These are phyloP conservation scores for Populus pruinosa DNA, from an alignment of 345 rosid species.

Conservation along the genomic window DNA sequence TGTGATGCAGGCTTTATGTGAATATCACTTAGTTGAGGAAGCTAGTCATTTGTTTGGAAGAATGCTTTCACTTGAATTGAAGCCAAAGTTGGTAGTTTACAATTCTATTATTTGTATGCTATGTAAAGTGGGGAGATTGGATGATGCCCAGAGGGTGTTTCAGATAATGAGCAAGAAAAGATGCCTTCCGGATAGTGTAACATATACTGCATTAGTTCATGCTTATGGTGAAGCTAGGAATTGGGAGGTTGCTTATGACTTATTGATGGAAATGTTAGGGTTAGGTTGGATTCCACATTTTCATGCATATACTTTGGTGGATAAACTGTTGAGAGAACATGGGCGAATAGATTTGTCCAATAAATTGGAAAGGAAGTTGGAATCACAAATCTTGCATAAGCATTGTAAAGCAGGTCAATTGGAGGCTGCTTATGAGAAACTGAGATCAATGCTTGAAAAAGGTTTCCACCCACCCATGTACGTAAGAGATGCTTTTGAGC, in stretches of 20 bases:
- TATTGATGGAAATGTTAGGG: slow-evolving; percentile 28
- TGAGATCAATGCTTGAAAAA: slow-evolving; percentile 22
- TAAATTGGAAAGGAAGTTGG: slow-evolving; percentile 30
- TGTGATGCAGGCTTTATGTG: too few relatives aligned
- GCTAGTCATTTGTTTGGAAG: too few relatives aligned
- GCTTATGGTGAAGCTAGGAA: slow-evolving; percentile 26
- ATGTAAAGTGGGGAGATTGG: slow-evolving; percentile 22
- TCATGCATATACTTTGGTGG: slow-evolving; percentile 22
- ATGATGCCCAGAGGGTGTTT: slow-evolving; percentile 28
- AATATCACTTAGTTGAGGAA: too few relatives aligned
- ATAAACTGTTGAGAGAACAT: slow-evolving; percentile 27
- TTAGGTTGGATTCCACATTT: slow-evolving; percentile 29
- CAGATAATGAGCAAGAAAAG: slow-evolving; percentile 30
- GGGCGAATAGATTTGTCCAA: slow-evolving; percentile 23
- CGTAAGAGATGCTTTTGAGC: slow-evolving; percentile 23
- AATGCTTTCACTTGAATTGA: slow-evolving; percentile 23
- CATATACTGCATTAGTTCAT: slow-evolving; percentile 27
- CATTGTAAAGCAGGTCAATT: slow-evolving; percentile 27
- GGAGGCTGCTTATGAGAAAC: slow-evolving; percentile 26
- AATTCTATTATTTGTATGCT: slow-evolving; percentile 29
- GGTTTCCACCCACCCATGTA: slow-evolving; percentile 26
- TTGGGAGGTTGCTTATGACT: slow-evolving; percentile 25
- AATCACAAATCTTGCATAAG: slow-evolving; percentile 31
- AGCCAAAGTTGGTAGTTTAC: slow-evolving; percentile 28
- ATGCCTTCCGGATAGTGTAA: slow-evolving; percentile 28